Evolutionary conservation across 2,329 filamentous ascomycete species (phyloP).

Genomic region (Zymoseptoria passerinii): DNA sequence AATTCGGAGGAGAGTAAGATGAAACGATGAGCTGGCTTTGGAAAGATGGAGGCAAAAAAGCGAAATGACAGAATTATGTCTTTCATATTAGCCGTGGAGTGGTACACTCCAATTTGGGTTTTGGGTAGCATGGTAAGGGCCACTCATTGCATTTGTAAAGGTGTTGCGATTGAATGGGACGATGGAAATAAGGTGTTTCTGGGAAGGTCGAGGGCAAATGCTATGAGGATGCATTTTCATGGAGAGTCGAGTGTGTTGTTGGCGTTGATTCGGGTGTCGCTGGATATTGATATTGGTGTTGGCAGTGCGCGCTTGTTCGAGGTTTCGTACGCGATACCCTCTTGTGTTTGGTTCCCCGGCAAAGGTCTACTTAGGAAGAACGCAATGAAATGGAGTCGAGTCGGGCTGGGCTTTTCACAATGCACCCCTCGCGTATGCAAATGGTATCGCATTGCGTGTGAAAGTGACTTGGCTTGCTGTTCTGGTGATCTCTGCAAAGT

Average conservation of each 20-base stretch:
- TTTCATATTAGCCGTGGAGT: conserved; percentile 14
- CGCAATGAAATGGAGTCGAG: background rate
- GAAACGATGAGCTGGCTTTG: background rate
- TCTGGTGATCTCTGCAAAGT: too few species aligned
- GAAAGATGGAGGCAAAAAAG: conserved; percentile 3
- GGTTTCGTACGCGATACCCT: background rate
- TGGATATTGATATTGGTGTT: background rate
- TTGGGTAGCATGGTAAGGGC: background rate
- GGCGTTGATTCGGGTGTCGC: background rate
- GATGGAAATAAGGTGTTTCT: background rate
- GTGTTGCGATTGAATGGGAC: conserved; percentile 9
- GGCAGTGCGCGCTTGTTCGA: background rate
- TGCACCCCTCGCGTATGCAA: background rate
- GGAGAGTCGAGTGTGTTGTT: background rate
- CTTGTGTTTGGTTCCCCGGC: background rate
- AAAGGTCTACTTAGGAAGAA: background rate
- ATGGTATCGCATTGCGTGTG: background rate
- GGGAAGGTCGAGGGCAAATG: background rate
- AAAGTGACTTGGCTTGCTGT: background rate
- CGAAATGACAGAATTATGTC: conserved; percentile 6
- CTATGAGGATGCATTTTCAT: background rate
- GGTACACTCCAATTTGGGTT: conserved; percentile 3
- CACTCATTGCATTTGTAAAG: conserved; percentile 15
- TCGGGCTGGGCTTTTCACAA: background rate
- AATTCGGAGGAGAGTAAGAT: background rate